These are phyloP conservation scores for Glycine soja DNA, from an alignment of 306 rosid species.

Conservation along the genomic window DNA sequence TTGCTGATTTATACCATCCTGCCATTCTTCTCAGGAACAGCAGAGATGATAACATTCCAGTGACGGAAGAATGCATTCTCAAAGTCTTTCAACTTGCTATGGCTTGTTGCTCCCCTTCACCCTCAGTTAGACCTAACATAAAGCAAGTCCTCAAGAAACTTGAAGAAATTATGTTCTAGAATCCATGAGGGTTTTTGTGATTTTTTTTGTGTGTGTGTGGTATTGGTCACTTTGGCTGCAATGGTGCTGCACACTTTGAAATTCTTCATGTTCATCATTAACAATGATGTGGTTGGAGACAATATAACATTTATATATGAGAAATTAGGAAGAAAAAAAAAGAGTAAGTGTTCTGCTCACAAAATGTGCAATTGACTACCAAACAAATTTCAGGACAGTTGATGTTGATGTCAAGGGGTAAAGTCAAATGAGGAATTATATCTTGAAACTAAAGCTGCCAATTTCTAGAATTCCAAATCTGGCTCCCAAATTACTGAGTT, in stretches of 20 bases:
- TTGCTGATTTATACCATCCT: conserved; percentile 83
- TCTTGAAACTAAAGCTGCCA: conserved; percentile 46
- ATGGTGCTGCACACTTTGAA: conserved; percentile 26
- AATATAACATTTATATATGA: conserved; percentile 45
- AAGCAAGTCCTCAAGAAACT: conserved; percentile 81
- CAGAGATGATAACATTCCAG: conserved; percentile 46
- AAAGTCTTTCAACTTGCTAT: conserved; percentile 79
- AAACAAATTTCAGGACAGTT: conserved; percentile 40
- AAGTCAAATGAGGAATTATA: conserved; percentile 49
- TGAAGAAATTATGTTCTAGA: conserved; percentile 70
- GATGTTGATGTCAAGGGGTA: conserved; percentile 46
- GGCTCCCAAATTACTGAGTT: conserved; percentile 15
- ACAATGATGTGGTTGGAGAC: conserved; percentile 46
- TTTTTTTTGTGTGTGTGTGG: neutral
- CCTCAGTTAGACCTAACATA: conserved; percentile 80
- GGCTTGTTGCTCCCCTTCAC: conserved; percentile 89
- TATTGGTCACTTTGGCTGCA: conserved; percentile 35
- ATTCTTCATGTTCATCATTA: conserved; percentile 50
- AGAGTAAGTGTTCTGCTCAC: conserved; percentile 23
- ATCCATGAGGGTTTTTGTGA: conserved; percentile 2
- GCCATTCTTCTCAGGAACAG: conserved; percentile 64
- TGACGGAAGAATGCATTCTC: conserved; percentile 69
- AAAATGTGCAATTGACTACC: conserved; percentile 48
- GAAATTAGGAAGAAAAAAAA: conserved; percentile 26
- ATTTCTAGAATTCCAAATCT: conserved; percentile 34